Evolutionary conservation across 306 rosid genomes (phyloP), one percentile per base, ranked within the genome.

Genomic region (Arachis hypogaea): DNA sequence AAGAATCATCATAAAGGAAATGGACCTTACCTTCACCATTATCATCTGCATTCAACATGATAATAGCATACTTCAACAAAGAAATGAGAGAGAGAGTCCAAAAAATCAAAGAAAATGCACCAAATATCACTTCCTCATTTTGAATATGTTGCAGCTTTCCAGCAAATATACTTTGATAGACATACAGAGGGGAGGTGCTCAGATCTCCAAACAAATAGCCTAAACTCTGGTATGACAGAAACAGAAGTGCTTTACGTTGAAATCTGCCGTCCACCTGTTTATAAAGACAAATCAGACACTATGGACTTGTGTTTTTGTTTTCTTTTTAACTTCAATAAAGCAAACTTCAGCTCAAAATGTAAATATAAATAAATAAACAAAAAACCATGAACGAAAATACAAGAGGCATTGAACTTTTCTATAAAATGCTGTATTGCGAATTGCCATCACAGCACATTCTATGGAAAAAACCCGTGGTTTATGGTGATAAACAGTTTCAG

Each of bases 101-200:
- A 81, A 92, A 90, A 4, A 90, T 80, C 82, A 90, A 71, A 11
- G 96, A 85, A 84, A 85, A 86, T 65, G 89, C 88, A 1, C 98
- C 96, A 66, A 92, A 88, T 69, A 88, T 73, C 40, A 84, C 84
- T 76, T 92, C 94, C 82, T 92, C 92, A 47, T 89, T 77, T 54
- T 77, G 88, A 80, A 81, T 72, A 38, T 76, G 43, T 57, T 62
- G 52, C 87, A 90, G 64, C 41, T 82, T 83, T 80, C 88, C 90
- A 64, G 91, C 77, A 78, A 92, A 88, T 56, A 86, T 75, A 81
- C 72, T 85, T 80, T 80, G 85, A 74, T 82, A 90, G 70, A 90
- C 96, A 79, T 86, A 92, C 42, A 90, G 85, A 1, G 98, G 98
- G 63, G 98, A 83, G 75, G 86, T 76, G 89, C 86, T 80, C 73